Base-by-base conservation (phyloP, 2,329 filamentous ascomycete species). In the Pseudogymnoascus sp. region DNA sequence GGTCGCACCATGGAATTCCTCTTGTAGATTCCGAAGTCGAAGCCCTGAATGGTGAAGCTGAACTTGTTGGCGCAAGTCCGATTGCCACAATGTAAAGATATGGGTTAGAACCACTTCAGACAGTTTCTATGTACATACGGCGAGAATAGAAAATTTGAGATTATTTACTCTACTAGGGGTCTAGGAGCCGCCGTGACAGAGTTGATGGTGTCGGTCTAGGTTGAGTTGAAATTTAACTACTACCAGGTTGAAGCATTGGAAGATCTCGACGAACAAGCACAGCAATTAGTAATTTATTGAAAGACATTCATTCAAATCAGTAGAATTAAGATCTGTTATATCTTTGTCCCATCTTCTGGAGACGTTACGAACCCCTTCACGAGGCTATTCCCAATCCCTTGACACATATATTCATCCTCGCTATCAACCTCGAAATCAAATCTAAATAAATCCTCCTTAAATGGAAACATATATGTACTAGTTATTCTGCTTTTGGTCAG, bases 1-100 rank as follows among this genome's bases (percentile, higher is more conserved):
- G 82, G 55, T 75, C 78, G 62, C 76, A 75, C 71, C 79, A 72
- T 0, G 85, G 85, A 0, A 88, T 87, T 62, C 84, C 85, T 0
- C 78, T 85, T 64, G 81, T 81, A 6, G 76, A 79, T 65, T 80
- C 78, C 0, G 83, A 85, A 72, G 75, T 86, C 64, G 79, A 82
- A 62, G 78, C 78, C 0, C 67, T 86, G 61, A 84, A 86, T 64
- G 73, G 74, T 7, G 83, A 85, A 69, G 83, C 82, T 0, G 71
- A 70, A 7, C 75, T 67, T 62, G 77, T 82, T 9, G 78, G 78
- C 0, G 77, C 19, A 16, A 35, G 30, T 14, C 22, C 33, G 45
- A 60, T 62, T 16, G 36, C 16, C 22, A 45, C 41, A 12, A 45
- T 45, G 12, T 45, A 22, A 45, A 12, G 12, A 25, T 23, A 45